A percentile compares a stretch with the other conserved stretches of the same genome.
Evolutionary conservation across 176 grass and related monocot genomes (phyloP).

Genomic region (Eremochloa ophiuroides): DNA sequence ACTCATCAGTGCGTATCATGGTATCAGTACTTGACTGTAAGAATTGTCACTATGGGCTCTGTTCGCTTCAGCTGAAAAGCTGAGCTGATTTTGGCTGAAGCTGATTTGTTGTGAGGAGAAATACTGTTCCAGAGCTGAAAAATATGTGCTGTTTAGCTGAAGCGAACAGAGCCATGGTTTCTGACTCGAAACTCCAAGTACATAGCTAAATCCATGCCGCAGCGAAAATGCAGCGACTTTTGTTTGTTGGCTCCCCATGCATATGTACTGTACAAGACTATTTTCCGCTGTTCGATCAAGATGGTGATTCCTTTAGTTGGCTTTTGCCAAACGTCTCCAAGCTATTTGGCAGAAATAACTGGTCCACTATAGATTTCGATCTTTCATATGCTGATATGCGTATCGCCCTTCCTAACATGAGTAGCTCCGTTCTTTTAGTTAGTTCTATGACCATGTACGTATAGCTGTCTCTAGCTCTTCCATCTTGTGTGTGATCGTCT

Average conservation of each 20-base stretch:
- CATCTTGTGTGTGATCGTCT: neutral
- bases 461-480: neutral
- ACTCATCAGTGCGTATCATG: neutral
- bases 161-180: too few species aligned
- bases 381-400: neutral
- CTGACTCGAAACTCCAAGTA: neutral
- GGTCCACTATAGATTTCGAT: neutral
- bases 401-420: neutral
- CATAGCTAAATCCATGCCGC: neutral
- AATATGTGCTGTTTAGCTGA: too few species aligned
- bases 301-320: neutral
- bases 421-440: neutral
- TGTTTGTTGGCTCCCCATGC: constrained; percentile 4
- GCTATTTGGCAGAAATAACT: neutral
- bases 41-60: neutral
- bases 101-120: too few species aligned
- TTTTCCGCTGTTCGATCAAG: neutral
- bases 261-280: neutral
- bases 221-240: neutral
- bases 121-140: too few species aligned
- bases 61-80: too few species aligned
- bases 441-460: neutral
- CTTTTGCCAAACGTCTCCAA: neutral
- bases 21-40: constrained; percentile 12
- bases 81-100: too few species aligned